Conservation (phyloP, 2,329 filamentous ascomycete species). For the Rutstroemia sp. region DNA sequence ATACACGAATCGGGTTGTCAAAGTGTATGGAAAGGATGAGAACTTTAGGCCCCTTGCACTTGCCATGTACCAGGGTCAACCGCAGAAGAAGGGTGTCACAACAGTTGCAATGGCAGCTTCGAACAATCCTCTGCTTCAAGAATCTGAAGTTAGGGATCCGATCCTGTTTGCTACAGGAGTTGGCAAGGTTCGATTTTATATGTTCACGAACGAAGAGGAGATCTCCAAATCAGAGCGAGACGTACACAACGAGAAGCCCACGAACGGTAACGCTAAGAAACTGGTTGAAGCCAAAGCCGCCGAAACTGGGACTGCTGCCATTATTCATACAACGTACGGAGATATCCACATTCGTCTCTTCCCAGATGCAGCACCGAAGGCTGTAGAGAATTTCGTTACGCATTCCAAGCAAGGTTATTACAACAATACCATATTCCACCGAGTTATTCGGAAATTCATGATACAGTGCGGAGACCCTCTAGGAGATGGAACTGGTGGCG, state of each 20-base stretch:
- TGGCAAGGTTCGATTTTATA: slow-evolving; percentile 89
- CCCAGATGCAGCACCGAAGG: slow-evolving; percentile 85
- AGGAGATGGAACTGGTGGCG: slow-evolving; percentile 82
- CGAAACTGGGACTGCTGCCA: slow-evolving; percentile 70
- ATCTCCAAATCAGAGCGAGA: slow-evolving; percentile 80
- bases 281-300: slow-evolving; percentile 51
- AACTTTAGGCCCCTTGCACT: slow-evolving; percentile 77
- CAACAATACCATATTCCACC: slow-evolving; percentile 95
- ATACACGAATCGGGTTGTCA: slow-evolving; percentile 85
- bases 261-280: slow-evolving; percentile 50
- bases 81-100: slow-evolving; percentile 85
- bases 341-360: slow-evolving; percentile 92
- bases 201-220: slow-evolving; percentile 89
- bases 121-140: slow-evolving; percentile 83
- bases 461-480: slow-evolving; percentile 81
- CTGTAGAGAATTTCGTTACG: slow-evolving; percentile 95
- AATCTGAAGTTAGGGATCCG: slow-evolving; percentile 84
- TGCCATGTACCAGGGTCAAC: slow-evolving; percentile 87
- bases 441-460: slow-evolving; percentile 98
- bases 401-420: slow-evolving; percentile 89
- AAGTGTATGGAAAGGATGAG: slow-evolving; percentile 85
- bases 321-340: slow-evolving; percentile 87
- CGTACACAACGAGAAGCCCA: slow-evolving; percentile 90
- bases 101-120: slow-evolving; percentile 97
- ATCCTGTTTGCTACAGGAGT: slow-evolving; percentile 79